Evolutionary conservation across 768 basidiomycete genomes (phyloP), one percentile per base, ranked within the genome.

Genomic region (Suillus fuscotomentosus): DNA sequence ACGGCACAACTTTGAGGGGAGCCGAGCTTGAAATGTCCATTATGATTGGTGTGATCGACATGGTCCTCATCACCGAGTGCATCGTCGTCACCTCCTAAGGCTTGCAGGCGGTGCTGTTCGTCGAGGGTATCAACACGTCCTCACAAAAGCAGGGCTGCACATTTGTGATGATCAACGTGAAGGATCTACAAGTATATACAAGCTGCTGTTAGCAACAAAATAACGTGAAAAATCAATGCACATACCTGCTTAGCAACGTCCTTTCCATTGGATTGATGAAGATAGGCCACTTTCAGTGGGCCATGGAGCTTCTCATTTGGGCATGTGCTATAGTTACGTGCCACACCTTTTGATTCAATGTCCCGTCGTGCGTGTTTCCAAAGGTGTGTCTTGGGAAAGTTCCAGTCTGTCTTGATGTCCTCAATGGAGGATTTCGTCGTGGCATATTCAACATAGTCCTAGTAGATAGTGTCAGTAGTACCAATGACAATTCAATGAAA

Each of bases 311-410:
- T 61, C 55, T 81, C 77, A 63, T 73, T 75, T 2, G 70, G 68
- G 55, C 74, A 72, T 5, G 76, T 77, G 31, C 71, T 75, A 50
- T 70, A 77, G 50, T 75, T 75, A 0, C 63, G 34, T 0, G 75
- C 68, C 0, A 65, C 74, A 8, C 79, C 79, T 51, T 79, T 79
- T 1, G 20, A 17, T 41, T 61, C 31, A 24, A 81, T 77, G 47
- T 79, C 73, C 8, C 67, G 61, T 34, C 75, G 73, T 0, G 72
- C 55, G 62, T 81, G 78, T 14, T 64, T 43, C 22, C 76, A 72
- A 3, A 64, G 64, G 27, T 80, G 77, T 0, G 65, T 51, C 65
- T 78, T 79, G 2, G 76, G 77, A 53, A 79, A 80, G 36, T 78
- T 63, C 75, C 76, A 79, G n/a, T 72, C 65, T 13, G 65, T 62